These are phyloP conservation scores for Mortierella sp. DNA, from an alignment of 371 early-diverging fungal species.

Conservation along the genomic window DNA sequence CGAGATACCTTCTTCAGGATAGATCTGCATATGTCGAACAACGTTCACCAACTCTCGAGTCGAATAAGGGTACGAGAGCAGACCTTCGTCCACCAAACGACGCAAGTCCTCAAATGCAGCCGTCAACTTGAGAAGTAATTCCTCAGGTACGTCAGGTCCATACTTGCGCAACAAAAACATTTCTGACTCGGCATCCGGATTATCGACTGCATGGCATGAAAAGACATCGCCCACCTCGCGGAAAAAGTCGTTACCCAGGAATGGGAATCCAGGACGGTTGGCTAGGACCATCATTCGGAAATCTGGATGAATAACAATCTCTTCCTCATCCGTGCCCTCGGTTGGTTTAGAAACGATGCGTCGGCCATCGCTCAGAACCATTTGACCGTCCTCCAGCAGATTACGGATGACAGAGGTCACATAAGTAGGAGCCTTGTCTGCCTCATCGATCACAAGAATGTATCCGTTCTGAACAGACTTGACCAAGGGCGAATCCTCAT, in stretches of 20 bases:
- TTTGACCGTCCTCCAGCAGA: conserved; percentile 86
- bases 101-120: conserved; percentile 82
- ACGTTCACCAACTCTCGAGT: conserved; percentile 87
- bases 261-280: conserved; percentile 80
- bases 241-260: conserved; percentile 88
- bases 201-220: conserved; percentile 83
- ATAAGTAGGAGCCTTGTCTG: conserved; percentile 89
- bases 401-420: conserved; percentile 84
- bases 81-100: conserved; percentile 79
- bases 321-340: conserved; percentile 52
- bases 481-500: conserved; percentile 83
- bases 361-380: conserved; percentile 86
- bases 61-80: conserved; percentile 88
- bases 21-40: conserved; percentile 80
- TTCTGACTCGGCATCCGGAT: conserved; percentile 83
- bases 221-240: conserved; percentile 86
- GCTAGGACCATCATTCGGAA: conserved; percentile 90
- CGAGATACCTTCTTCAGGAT: conserved; percentile 79
- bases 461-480: conserved; percentile 60
- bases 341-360: conserved; percentile 67
- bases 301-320: conserved; percentile 73
- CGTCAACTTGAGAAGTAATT: conserved; percentile 71
- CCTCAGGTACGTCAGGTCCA: conserved; percentile 78
- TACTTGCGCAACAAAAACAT: conserved; percentile 77
- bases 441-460: conserved; percentile 87